Conservation (phyloP, 805 yeast species). For the Candida sithepensis region DNA sequence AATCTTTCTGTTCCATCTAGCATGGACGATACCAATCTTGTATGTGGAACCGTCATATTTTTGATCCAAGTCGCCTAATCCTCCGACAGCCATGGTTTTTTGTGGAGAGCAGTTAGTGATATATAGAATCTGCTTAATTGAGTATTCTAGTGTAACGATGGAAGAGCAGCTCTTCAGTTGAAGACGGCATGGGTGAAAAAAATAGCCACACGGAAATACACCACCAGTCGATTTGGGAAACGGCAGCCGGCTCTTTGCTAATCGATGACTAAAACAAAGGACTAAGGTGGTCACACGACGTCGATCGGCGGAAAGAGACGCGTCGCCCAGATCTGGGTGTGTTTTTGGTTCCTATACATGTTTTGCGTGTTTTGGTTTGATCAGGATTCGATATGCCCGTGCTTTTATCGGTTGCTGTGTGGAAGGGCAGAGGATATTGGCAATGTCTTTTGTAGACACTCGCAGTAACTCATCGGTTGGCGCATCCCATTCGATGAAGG, state of each 20-base stretch:
- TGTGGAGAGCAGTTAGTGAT: too few species aligned
- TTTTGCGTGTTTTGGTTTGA: constrained; percentile 2
- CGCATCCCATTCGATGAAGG: background rate
- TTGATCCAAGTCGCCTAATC: constrained; percentile 58
- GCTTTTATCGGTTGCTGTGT: background rate
- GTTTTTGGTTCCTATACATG: too few species aligned
- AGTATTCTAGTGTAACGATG: too few species aligned
- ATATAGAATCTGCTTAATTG: too few species aligned
- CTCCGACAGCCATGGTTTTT: constrained; percentile 59
- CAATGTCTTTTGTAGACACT: background rate
- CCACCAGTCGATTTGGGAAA: too few species aligned
- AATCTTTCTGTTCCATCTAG: constrained; percentile 86
- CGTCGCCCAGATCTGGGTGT: too few species aligned
- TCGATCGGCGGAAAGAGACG: background rate
- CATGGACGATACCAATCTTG: constrained; percentile 84
- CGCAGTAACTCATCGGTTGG: background rate
- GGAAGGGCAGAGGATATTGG: background rate
- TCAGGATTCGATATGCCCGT: background rate
- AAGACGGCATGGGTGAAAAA: too few species aligned
- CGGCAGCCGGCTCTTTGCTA: too few species aligned
- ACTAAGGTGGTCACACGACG: background rate
- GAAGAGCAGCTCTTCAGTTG: too few species aligned
- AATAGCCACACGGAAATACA: too few species aligned
- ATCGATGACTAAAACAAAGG: background rate
- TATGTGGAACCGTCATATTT: constrained; percentile 53